Percentiles rank a stretch among this genome's conserved stretches.
These are phyloP conservation scores for Fusarium protoensiforme DNA, from an alignment of 2,329 filamentous ascomycete species.

Conservation along the genomic window DNA sequence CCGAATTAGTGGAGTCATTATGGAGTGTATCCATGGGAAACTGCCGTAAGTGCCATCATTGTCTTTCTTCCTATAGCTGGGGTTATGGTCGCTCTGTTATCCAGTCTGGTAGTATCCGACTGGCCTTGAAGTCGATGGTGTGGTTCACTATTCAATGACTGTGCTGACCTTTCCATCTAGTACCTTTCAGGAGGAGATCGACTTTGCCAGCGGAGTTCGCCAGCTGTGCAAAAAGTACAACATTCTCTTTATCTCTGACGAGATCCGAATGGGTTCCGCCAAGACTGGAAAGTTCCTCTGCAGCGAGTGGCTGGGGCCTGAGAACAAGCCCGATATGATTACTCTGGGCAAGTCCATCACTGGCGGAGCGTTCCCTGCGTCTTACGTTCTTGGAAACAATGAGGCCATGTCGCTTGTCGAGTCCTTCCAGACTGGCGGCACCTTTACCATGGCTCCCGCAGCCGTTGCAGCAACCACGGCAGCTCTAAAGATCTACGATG, in stretches of 20 bases:
- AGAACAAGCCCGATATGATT: slow-evolving; percentile 38
- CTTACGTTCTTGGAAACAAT: slow-evolving; percentile 26
- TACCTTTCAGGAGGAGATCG: slow-evolving; percentile 8
- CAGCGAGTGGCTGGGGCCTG: slow-evolving; percentile 33
- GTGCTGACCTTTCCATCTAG: not conserved
- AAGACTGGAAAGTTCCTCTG: slow-evolving; percentile 39
- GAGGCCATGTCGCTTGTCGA: slow-evolving; percentile 19
- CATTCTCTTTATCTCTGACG: slow-evolving; percentile 38
- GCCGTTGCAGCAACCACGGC: slow-evolving; percentile 14
- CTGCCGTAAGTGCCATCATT: not conserved
- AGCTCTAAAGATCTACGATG: slow-evolving; percentile 10
- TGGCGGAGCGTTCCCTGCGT: slow-evolving; percentile 27
- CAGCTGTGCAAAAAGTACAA: slow-evolving; percentile 28
- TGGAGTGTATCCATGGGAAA: not conserved
- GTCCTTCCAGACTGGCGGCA: slow-evolving; percentile 13
- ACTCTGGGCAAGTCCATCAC: slow-evolving; percentile 35
- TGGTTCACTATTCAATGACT: not conserved
- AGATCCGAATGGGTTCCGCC: slow-evolving; percentile 35
- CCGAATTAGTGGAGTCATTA: not conserved
- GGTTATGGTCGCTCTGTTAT: not conserved
- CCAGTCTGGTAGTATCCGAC: not conserved
- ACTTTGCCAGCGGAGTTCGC: slow-evolving; percentile 14
- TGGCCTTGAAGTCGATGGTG: not conserved
- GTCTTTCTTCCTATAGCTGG: not conserved
- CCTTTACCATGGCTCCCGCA: slow-evolving; percentile 21